Conservation (phyloP, 495 filamentous ascomycete genomes). For the Penicillium pancosmium region DNA sequence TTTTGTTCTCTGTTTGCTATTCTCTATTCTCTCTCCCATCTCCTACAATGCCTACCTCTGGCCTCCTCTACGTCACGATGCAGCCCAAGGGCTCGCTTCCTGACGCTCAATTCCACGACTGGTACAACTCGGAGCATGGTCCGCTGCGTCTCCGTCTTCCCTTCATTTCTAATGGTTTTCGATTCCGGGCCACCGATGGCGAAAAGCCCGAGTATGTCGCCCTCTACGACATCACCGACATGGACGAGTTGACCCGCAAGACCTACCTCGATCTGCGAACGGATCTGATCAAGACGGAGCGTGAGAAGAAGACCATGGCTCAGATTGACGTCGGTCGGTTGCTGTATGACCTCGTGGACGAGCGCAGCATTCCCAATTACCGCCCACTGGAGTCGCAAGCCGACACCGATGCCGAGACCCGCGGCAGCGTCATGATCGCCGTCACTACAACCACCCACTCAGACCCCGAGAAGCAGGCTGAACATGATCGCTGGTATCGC, state of each 20-base stretch:
- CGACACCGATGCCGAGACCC: constrained; percentile 55
- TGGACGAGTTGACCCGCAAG: constrained; percentile 63
- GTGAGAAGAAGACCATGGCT: constrained; percentile 74
- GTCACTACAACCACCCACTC: constrained; percentile 60
- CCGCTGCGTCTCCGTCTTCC: constrained; percentile 73
- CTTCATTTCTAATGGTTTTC: constrained; percentile 74
- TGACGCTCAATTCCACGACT: constrained; percentile 77
- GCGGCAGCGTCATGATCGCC: constrained; percentile 63
- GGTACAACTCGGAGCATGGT: constrained; percentile 91
- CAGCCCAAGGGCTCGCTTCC: constrained; percentile 65
- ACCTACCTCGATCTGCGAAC: constrained; percentile 69
- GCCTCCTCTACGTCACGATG: constrained; percentile 80
- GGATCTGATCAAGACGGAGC: constrained; percentile 63
- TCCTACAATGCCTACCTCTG: constrained; percentile 49
- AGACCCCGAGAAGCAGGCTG: constrained; percentile 53
- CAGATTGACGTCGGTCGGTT: constrained; percentile 71
- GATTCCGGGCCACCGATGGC: constrained; percentile 69
- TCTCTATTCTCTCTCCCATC: not conserved
- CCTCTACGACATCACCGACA: constrained; percentile 77
- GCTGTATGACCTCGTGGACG: constrained; percentile 65
- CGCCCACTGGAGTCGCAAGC: constrained; percentile 57
- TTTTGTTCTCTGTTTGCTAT: too few relatives aligned
- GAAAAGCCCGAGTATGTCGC: constrained; percentile 69
- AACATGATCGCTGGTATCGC: constrained; percentile 66
- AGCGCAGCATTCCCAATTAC: constrained; percentile 55